Evolutionary conservation across 2,329 filamentous ascomycete species (phyloP).

Genomic region (Penicillium sp.): DNA sequence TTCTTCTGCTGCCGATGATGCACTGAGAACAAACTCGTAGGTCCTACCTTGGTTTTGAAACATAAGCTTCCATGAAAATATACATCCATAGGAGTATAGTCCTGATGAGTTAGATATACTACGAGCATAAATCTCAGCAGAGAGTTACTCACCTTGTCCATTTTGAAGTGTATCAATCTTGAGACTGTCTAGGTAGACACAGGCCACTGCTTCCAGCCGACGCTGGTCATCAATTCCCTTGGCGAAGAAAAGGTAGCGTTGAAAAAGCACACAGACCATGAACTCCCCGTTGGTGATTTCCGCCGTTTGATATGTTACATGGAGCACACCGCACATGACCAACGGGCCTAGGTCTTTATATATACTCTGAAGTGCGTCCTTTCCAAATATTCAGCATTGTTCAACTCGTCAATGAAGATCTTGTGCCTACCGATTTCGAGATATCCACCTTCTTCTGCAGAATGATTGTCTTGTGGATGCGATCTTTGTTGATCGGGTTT

Average conservation of each 20-base stretch:
- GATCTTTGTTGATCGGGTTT: conserved; percentile 66
- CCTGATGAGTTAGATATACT: conserved; percentile 51
- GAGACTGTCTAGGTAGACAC: conserved; percentile 59
- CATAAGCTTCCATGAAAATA: conserved; percentile 87
- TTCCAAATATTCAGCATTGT: conserved; percentile 13
- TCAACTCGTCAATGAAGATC: background rate
- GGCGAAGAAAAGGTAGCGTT: conserved; percentile 74
- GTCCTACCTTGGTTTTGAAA: conserved; percentile 76
- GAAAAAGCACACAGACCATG: conserved; percentile 82
- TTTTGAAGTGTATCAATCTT: conserved; percentile 39
- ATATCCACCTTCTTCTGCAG: conserved; percentile 80
- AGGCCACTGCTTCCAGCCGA: conserved; percentile 72
- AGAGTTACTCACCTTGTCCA: conserved; percentile 35
- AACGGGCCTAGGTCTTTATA: conserved; percentile 80
- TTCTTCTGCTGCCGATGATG: conserved; percentile 78
- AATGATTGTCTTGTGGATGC: conserved; percentile 78
- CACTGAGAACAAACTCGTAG: conserved; percentile 83
- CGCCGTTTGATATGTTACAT: conserved; percentile 76
- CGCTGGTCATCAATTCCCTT: conserved; percentile 63
- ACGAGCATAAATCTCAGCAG: conserved; percentile 5
- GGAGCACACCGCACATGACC: conserved; percentile 75
- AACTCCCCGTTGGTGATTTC: conserved; percentile 72
- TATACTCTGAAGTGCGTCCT: conserved; percentile 49
- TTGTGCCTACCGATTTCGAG: conserved; percentile 62
- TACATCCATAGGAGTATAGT: conserved; percentile 80